Conservation (phyloP, 805 yeast genomes). For the Hanseniaspora lindneri region DNA sequence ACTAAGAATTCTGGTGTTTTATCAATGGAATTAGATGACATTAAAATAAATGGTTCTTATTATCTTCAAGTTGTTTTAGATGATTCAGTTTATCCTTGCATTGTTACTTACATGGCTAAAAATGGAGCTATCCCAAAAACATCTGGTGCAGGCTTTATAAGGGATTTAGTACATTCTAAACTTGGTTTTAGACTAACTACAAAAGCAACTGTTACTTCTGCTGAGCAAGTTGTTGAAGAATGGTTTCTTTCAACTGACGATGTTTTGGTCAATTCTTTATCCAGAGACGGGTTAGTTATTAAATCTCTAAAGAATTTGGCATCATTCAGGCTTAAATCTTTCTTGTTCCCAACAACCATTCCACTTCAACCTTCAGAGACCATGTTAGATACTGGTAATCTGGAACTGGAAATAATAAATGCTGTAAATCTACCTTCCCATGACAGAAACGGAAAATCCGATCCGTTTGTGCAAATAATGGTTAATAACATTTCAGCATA, state of each 20-base stretch:
- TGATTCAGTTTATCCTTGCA: constrained; percentile 50
- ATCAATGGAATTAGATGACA: constrained; percentile 40
- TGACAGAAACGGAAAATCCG: constrained; percentile 67
- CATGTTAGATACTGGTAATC: constrained; percentile 53
- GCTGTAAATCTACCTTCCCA: constrained; percentile 46
- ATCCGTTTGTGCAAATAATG: constrained; percentile 48
- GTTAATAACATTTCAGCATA: constrained; percentile 43
- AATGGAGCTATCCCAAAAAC: constrained; percentile 38
- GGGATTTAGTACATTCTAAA: constrained; percentile 57
- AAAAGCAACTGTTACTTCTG: constrained; percentile 36
- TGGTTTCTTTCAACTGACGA: constrained; percentile 40
- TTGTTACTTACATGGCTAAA: constrained; percentile 38
- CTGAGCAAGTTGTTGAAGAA: constrained; percentile 43
- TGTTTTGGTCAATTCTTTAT: constrained; percentile 40
- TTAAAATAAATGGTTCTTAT: constrained; percentile 35
- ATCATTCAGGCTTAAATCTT: constrained; percentile 38
- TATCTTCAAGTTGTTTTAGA: constrained; percentile 50
- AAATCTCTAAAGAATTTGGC: constrained; percentile 20
- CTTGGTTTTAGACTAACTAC: constrained; percentile 47
- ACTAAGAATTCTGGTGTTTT: constrained; percentile 52
- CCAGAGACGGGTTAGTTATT: constrained; percentile 18
- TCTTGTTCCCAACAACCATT: constrained; percentile 48
- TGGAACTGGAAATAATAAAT: constrained; percentile 44
- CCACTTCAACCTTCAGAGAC: constrained; percentile 48
- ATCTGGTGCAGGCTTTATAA: constrained; percentile 49